Percentiles rank a stretch among this genome's conserved stretches.
Conservation (phyloP, 1,139 yeast species). For the Suhomyces ambrosiae region DNA sequence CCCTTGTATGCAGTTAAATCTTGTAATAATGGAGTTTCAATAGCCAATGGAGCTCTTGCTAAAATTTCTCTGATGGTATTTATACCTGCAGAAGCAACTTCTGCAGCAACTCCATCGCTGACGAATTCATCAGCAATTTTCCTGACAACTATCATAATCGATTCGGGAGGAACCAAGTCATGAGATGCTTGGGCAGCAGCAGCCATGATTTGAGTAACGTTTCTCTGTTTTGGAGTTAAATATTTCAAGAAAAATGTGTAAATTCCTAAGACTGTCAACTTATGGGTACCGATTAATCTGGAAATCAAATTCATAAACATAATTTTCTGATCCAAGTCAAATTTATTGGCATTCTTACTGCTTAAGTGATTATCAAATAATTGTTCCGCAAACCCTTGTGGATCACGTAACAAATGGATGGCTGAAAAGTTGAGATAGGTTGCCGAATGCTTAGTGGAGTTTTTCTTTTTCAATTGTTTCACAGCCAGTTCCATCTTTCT, state of each 20-base stretch:
- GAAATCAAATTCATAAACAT: constrained; percentile 84
- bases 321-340: constrained; percentile 85
- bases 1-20: constrained; percentile 90
- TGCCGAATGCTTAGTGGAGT: constrained; percentile 54
- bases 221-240: constrained; percentile 88
- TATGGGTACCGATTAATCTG: constrained; percentile 90
- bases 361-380: constrained; percentile 73
- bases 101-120: constrained; percentile 96
- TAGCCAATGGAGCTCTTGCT: constrained; percentile 91
- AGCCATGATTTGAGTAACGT: constrained; percentile 95
- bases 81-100: constrained; percentile 96
- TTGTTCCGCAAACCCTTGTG: constrained; percentile 94
- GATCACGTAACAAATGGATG: constrained; percentile 88
- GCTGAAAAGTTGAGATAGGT: constrained; percentile 90
- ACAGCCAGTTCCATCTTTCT: constrained; percentile 76
- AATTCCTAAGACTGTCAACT: constrained; percentile 83
- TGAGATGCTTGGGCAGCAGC: constrained; percentile 97
- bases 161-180: constrained; percentile 95
- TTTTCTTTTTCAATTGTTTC: constrained; percentile 64
- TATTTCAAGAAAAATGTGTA: constrained; percentile 87
- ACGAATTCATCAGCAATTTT: constrained; percentile 97
- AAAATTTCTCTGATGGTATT: constrained; percentile 92
- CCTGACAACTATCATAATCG: constrained; percentile 72
- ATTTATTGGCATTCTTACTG: constrained; percentile 64
- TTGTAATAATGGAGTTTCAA: constrained; percentile 81